Base-by-base conservation (phyloP, 331 rosid species). In the Spiraea crenata region DNA sequence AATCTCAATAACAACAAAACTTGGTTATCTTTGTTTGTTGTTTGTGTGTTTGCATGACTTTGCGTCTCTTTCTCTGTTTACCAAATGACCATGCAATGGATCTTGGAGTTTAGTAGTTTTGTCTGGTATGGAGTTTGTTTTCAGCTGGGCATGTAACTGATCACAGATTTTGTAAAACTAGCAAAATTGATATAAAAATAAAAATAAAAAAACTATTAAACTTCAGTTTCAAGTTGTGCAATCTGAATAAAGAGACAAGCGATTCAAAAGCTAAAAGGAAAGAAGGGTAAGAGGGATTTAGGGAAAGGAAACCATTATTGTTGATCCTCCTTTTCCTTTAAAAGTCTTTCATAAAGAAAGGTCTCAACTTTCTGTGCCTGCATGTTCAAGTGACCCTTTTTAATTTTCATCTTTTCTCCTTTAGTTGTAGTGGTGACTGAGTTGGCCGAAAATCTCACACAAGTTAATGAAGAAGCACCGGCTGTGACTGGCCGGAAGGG, bases 91-190 rank as follows among this genome's bases (percentile, higher is more conserved):
- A 59, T 51, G 41, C 39, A 46, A 9, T n/a, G 31, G 70, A 52
- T 75, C 78, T 87, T 90, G 95, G 91, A 87, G 84, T 78, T 40
- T 87, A 76, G 92, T 79, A 65, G 82, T 80, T 85, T 91, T 90
- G 96, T 93, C 97, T 74, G 93, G 73, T 84, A 69, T 76, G 86
- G 73, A 66, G 59, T 86, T 79, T 85, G 86, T 70, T 88, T 67
- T 83, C 79, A 60, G 79, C 79, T 77, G 80, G 69, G 54, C 78
- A 16, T 64, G 54, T 57, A 73, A 45, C 77, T 76, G 80, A 82
- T 71, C 79, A 76, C 79, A 71, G 85, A 78, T 85, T 71, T 65
- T 71, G 75, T 31, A 70, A 65, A 82, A 70, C 62, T 67, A 68
- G 75, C 84, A 80, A 76, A 76, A 79, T 65, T 78, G 71, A 80